Evolutionary conservation across 2,329 filamentous ascomycete genomes (phyloP), one percentile per base, ranked within the genome.

Genomic region (Penicillium digitatum): DNA sequence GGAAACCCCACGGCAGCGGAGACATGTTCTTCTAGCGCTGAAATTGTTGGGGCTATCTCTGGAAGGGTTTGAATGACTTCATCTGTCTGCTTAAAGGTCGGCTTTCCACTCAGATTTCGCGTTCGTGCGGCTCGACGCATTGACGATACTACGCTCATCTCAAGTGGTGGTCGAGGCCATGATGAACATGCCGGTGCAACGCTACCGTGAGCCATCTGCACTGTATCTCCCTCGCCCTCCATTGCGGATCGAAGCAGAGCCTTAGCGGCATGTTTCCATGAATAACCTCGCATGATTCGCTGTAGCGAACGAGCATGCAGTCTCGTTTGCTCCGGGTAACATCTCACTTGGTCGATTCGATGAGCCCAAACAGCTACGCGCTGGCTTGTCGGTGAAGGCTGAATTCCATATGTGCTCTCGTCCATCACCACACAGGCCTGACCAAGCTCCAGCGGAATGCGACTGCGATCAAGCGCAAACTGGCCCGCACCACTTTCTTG

Each of bases 241-340:
- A 48, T 48, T 14, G 46, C 46, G 18, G 46, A 48, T n/a, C 34
- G 46, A 27, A 48, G 46, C 9, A 48, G 18, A 12, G 46, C 46
- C 24, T 48, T 48, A 7, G 46, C 34, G 3, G 34, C 34, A 3
- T 48, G 34, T 22, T 29, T 48, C 46, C 46, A 48, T 1, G 35
- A 40, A 40, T 48, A 48, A 9, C 46, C 24, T 40, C 46, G 46
- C 46, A 48, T 48, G 35, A 48, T 48, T 6, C 46, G 34, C 6
- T 48, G 34, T n/a, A 48, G 18, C 12, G 34, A 48, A 6, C 26
- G 35, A n/a, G 34, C 46, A n/a, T 48, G 46, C 12, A 34, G 34
- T 22, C 46, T 48, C 24, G 46, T 48, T 22, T 48, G 46, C 24
- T 48, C 46, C 5, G 46, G 46, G 18, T 48, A 48, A 12, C 46